Evolutionary conservation across 2,329 filamentous ascomycete species (phyloP), one percentile per base, ranked within the genome.

Genomic region (Xenoacremonium recifei): DNA sequence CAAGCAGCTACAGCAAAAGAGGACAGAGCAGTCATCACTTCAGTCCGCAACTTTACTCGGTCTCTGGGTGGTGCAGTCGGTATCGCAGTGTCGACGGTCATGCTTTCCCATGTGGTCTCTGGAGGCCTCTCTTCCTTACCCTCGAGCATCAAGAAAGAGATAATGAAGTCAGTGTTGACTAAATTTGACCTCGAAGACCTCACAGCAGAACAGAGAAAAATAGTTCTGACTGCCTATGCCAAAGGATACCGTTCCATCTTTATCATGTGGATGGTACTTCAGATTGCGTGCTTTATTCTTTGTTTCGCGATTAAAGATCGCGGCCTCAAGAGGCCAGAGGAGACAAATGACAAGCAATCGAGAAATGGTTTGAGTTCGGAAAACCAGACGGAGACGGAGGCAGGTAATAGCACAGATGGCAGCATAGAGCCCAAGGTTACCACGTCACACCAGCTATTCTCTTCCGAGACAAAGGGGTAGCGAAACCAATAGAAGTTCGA

Each of bases 31-130:
- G 65, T 69, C 23, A 60, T 62, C 2, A 69, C 63, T 3, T 61
- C 62, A 0, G 53, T 64, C 17, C 60, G 67, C n/a, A 68, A 68
- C 40, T 68, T 70, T 35, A 52, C 66, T 21, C 60, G 67, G 9
- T 60, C 58, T 6, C 51, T 65, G 4, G 40, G 35, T 13, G 35
- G 40, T 27, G 35, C 40, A 5, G 37, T 43, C 20, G 40, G 35
- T 16, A 23, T 43, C 6, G 35, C 38, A 17, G 21, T 43, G 17
- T 43, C 40, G 4, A 66, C 67, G 9, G 66, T 66, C 12, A 57
- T 66, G n/a, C 42, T 64, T 6, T 59, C 61, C 21, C 63, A 64
- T 18, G 34, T n/a, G n/a, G n/a, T n/a, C n/a, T n/a, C n/a, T n/a
- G n/a, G n/a, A n/a, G n/a, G n/a, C n/a, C 32, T 6, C 30, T 39